These are phyloP conservation scores for Acidomyces sp. DNA, from an alignment of 495 filamentous ascomycete genomes.

Conservation along the genomic window DNA sequence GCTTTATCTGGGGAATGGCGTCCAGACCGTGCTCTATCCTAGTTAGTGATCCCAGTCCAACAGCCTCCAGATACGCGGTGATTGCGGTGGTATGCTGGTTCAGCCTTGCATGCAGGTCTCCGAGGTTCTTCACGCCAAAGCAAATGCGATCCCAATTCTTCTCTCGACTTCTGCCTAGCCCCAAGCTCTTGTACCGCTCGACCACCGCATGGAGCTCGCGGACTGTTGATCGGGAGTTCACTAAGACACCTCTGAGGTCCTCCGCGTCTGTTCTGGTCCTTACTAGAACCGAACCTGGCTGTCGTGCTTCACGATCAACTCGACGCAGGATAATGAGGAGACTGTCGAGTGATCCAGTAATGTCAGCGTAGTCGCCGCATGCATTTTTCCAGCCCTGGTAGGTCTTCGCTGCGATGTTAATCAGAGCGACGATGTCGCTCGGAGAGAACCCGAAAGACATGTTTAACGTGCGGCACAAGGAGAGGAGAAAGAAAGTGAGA, in stretches of 20 bases:
- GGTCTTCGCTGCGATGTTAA: background rate
- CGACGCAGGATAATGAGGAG: background rate
- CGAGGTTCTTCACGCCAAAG: background rate
- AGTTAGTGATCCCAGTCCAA: no score
- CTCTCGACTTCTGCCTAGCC: background rate
- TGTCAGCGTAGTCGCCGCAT: background rate
- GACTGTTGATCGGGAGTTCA: no score
- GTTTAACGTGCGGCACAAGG: no score
- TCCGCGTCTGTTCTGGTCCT: no score
- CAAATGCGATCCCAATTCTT: background rate
- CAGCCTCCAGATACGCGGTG: background rate
- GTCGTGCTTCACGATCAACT: no score
- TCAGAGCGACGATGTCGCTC: background rate
- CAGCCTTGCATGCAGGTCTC: background rate
- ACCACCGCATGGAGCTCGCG: background rate
- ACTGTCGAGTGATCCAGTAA: background rate
- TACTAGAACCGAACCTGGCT: no score
- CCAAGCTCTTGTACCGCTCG: background rate
- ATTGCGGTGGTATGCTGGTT: background rate
- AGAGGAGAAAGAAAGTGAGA: no score
- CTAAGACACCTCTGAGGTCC: no score
- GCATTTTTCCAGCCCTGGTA: background rate
- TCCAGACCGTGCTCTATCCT: no score
- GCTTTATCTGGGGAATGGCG: no score
- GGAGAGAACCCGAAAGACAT: slow-evolving; percentile 1